phyloP scores from a whole-genome alignment of 139 green algal genomes.

The Coelastrella sp. region DNA sequence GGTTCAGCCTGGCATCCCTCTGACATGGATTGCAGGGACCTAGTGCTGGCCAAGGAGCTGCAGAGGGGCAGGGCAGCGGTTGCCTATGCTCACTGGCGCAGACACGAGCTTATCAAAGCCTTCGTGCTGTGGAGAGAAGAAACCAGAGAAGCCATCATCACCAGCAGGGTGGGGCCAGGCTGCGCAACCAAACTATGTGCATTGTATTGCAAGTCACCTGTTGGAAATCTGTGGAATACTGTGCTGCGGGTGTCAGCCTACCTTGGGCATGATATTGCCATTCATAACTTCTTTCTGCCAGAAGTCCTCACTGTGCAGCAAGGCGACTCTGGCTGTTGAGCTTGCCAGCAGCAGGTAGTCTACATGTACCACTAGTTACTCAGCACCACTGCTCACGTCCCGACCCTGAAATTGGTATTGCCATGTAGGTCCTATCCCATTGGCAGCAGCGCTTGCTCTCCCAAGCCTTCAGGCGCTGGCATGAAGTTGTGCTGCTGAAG shows the following conservation, averaged over 20 bases:
- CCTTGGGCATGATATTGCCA: too few relatives aligned
- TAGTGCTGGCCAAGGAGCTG: neutral
- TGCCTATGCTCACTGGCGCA: neutral
- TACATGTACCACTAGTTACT: neutral
- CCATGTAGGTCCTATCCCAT: neutral
- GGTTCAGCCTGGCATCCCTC: too few relatives aligned
- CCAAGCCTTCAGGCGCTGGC: neutral
- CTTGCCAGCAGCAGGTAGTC: too few relatives aligned
- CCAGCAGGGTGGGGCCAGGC: neutral
- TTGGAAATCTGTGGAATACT: neutral
- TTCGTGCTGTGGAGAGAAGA: neutral
- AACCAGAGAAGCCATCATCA: neutral
- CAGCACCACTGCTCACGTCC: too few relatives aligned
- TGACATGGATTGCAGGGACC: conserved; percentile 7
- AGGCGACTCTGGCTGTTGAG: too few relatives aligned
- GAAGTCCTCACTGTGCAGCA: too few relatives aligned
- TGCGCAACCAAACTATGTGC: neutral
- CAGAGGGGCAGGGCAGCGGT: neutral
- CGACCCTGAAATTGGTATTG: too few relatives aligned
- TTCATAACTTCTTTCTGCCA: too few relatives aligned
- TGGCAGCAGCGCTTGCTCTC: conserved; percentile 33
- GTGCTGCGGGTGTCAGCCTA: too few relatives aligned
- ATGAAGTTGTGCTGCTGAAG: neutral
- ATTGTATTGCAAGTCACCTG: neutral
- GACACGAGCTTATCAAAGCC: neutral